phyloP scores from a whole-genome alignment of 148 eudicot species.

The Drosera capensis region DNA sequence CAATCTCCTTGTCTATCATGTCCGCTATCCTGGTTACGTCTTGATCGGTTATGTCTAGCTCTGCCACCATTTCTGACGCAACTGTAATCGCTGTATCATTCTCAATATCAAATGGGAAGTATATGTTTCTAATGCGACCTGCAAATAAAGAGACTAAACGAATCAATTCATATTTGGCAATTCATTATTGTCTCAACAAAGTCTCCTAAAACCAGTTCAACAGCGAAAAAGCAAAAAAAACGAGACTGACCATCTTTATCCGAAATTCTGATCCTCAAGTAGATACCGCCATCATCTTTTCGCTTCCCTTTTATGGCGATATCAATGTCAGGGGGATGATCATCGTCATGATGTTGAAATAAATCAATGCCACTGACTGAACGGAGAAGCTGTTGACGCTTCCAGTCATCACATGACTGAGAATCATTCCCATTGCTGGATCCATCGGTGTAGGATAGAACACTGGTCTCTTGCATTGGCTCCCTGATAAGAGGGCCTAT shows the following conservation, averaged over 20 bases:
- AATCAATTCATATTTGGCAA: background rate
- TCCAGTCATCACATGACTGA: conserved; percentile 3
- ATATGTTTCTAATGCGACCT: conserved; percentile 45
- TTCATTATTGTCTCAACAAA: too few relatives aligned
- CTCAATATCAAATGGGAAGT: conserved; percentile 50
- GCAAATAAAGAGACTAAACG: conserved; percentile 7
- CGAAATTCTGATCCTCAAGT: conserved; percentile 28
- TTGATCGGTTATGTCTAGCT: conserved; percentile 41
- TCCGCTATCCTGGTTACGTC: conserved; percentile 44
- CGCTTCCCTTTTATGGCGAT: conserved; percentile 32
- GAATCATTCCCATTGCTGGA: conserved; percentile 9
- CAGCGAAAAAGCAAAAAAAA: background rate
- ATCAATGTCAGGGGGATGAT: conserved; percentile 15
- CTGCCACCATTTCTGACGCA: conserved; percentile 49
- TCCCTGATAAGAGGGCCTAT: conserved; percentile 15
- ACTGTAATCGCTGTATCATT: conserved; percentile 41
- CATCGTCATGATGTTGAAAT: conserved; percentile 16
- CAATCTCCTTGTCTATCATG: conserved; percentile 43
- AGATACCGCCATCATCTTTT: conserved; percentile 29
- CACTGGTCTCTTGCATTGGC: conserved; percentile 10
- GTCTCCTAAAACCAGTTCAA: too few relatives aligned
- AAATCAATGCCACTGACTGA: conserved; percentile 13
- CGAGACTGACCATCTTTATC: conserved; percentile 29
- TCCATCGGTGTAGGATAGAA: conserved; percentile 12
- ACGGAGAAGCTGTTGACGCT: conserved; percentile 12